Percentiles rank a stretch among this genome's conserved stretches.
Evolutionary conservation across 2,329 filamentous ascomycete genomes (phyloP).

Genomic region (Leptographium wingfieldii): DNA sequence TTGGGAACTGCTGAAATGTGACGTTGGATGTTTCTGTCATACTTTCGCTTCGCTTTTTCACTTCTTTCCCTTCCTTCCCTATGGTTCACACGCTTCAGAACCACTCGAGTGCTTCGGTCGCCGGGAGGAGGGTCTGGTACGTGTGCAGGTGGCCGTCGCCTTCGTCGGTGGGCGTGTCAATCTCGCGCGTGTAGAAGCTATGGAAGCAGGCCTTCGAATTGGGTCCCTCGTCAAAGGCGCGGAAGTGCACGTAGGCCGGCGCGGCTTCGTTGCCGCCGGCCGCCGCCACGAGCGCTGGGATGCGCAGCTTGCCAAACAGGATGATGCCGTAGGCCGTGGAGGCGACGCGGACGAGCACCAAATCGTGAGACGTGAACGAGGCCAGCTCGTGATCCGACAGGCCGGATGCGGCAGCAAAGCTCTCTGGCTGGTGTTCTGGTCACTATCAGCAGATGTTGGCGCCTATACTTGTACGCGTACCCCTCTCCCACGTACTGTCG

Average conservation of each 20-base stretch:
- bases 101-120: conserved; percentile 37
- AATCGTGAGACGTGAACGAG: conserved; percentile 24
- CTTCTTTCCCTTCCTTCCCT: not conserved
- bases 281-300: conserved; percentile 26
- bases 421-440: conserved; percentile 40
- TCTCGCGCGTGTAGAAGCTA: conserved; percentile 34
- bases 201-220: conserved; percentile 30
- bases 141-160: conserved; percentile 22
- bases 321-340: conserved; percentile 34
- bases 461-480: too few species aligned
- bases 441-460: not conserved
- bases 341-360: conserved; percentile 31
- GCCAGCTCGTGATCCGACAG: conserved; percentile 27
- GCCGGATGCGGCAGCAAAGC: conserved; percentile 34
- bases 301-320: conserved; percentile 34
- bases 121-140: conserved; percentile 33
- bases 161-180: conserved; percentile 17
- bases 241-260: conserved; percentile 33
- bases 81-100: conserved; percentile 30
- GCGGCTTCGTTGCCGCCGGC: conserved; percentile 5
- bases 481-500: conserved; percentile 23
- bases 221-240: conserved; percentile 30
- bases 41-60: too few species aligned
- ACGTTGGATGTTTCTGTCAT: too few species aligned
- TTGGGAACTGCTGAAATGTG: not conserved